A percentile compares a stretch with the other conserved stretches of the same genome.
These are phyloP conservation scores for Andrographis paniculata DNA, from an alignment of 305 asterid species.

Conservation along the genomic window DNA sequence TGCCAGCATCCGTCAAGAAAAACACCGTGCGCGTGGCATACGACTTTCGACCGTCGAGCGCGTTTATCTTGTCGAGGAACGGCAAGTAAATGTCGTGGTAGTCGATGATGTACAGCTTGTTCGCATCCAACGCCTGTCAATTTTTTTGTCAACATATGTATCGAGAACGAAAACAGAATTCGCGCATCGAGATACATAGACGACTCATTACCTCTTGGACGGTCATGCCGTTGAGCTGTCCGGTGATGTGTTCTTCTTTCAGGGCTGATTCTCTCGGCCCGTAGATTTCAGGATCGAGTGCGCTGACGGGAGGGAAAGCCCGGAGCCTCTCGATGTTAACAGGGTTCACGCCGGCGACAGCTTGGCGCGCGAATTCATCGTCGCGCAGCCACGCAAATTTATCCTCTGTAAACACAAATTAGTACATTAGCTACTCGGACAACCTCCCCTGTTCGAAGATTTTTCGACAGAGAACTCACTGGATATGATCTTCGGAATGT, in stretches of 20 bases:
- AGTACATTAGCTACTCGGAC: neutral
- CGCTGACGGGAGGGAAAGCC: constrained; percentile 67
- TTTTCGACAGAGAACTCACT: constrained; percentile 68
- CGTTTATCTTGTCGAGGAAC: constrained; percentile 61
- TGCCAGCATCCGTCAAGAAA: constrained; percentile 60
- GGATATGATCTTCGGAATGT: constrained; percentile 71
- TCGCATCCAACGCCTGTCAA: constrained; percentile 65
- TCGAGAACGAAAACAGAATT: neutral
- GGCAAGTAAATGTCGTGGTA: constrained; percentile 81
- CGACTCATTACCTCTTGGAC: constrained; percentile 51
- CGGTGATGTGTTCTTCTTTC: constrained; percentile 66
- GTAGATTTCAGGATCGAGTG: constrained; percentile 67
- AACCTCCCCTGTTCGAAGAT: too few species aligned
- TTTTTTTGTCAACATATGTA: neutral
- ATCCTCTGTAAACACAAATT: constrained; percentile 54
- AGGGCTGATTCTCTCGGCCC: constrained; percentile 83
- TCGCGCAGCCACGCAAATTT: constrained; percentile 89
- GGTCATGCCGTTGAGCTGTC: constrained; percentile 77
- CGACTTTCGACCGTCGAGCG: constrained; percentile 87
- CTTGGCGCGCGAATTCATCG: constrained; percentile 89
- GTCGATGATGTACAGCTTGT: constrained; percentile 66
- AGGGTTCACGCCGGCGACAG: constrained; percentile 86
- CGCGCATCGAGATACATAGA: neutral
- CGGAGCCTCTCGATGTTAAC: constrained; percentile 70
- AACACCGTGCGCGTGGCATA: constrained; percentile 82